These are phyloP conservation scores for Cucumis hystrix DNA, from an alignment of 306 rosid species.

Conservation along the genomic window DNA sequence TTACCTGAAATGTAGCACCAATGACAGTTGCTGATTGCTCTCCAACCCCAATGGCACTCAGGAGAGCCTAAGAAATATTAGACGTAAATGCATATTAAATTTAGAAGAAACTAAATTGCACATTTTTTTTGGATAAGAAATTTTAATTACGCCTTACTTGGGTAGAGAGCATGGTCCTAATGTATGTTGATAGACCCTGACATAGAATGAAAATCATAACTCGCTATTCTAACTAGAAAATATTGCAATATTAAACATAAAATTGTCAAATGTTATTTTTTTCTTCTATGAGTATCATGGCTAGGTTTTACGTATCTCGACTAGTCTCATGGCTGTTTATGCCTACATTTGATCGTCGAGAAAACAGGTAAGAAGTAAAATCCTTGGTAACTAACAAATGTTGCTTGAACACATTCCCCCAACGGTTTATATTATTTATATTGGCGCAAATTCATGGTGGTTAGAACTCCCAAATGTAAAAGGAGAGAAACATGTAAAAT, in stretches of 20 bases:
- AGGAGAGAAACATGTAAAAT: not conserved
- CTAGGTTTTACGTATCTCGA: not conserved
- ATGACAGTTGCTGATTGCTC: conserved; percentile 94
- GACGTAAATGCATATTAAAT: not conserved
- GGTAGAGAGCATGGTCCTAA: conserved; percentile 93
- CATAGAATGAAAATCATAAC: conserved; percentile 2
- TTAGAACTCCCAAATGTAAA: not conserved
- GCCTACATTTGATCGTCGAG: not conserved
- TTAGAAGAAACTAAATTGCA: not conserved
- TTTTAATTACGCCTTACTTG: conserved; percentile 38
- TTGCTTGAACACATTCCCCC: not conserved
- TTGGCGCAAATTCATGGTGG: not conserved
- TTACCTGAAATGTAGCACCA: conserved; percentile 98
- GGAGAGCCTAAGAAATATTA: conserved; percentile 51
- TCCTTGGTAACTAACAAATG: not conserved
- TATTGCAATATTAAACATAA: not conserved
- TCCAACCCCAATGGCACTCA: conserved; percentile 92
- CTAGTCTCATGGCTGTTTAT: not conserved
- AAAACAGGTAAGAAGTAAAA: not conserved
- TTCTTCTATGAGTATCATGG: not conserved
- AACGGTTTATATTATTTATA: not conserved
- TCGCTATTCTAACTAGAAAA: not conserved
- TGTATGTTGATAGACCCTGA: conserved; percentile 89
- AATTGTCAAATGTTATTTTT: not conserved
- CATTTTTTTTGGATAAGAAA: no score